Base-by-base conservation (phyloP, 257 asterid species). In the Forsythia suspensa region DNA sequence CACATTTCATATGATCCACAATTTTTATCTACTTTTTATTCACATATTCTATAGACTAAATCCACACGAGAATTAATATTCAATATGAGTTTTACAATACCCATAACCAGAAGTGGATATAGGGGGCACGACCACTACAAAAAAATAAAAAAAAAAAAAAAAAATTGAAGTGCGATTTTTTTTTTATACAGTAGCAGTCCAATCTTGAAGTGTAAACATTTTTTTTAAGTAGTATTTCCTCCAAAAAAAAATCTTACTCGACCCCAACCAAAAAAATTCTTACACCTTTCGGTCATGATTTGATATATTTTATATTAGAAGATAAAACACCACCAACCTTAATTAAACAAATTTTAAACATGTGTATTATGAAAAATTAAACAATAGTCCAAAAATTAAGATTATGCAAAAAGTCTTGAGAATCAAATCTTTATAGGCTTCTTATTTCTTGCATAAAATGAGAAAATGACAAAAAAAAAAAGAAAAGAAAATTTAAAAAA, bases 401-500 rank as follows among this genome's bases (percentile, higher is more conserved):
- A 15, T 6, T 51, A 7, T 51, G 59, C 59, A 11, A 11, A 51
- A 51, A 51, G 10, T 4, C 16, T 11, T 43, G 12, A 43, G 44
- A 51, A 15, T 21, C 39, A 24, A 63, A 20, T 63, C 18, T 63
- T 21, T 21, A 6, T 18, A 0, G 65, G 16, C 24, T 55, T 55
- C 11, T n/a, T 55, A 61, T 61, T 61, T 61, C 15, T 3, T 20
- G 18, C 70, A 61, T 37, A 76, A 77, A 18, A 51, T 34, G 21
- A 46, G 11, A 2, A 41, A 63, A 3, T 29, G 34, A 29, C 34
- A 29, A 29, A 29, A 29, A 29, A 36, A 55, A 36, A 36, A 38
- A 38, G 15, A 48, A 51, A 48, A 59, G 24, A 38, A 38, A 69
- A 71, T 46, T 75, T 67, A 72, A 72, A 78, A 70, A 63, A 63